Conservation (phyloP, 257 asterid genomes). For the Jasminum sambac region DNA sequence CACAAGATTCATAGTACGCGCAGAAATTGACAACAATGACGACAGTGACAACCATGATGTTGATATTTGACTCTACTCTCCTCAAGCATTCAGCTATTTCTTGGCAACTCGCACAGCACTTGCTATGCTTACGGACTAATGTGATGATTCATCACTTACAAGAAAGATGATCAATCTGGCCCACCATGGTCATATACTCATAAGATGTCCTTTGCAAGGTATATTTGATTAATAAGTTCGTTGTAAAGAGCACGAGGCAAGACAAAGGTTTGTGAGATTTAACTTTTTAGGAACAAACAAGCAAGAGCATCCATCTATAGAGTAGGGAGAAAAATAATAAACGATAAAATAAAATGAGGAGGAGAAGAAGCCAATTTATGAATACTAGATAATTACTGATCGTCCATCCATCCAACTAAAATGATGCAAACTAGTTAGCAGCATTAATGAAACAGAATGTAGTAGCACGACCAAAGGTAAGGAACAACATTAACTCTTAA, state of each 20-base stretch:
- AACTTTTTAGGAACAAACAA: neutral
- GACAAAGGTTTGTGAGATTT: neutral
- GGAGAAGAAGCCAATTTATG: neutral
- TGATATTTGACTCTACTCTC: neutral
- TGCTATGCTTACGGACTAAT: neutral
- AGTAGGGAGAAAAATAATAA: neutral
- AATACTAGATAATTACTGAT: neutral
- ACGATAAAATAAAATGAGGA: too few relatives aligned
- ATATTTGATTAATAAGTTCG: neutral
- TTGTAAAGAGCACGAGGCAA: neutral
- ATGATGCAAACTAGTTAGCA: neutral
- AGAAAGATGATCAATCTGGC: neutral
- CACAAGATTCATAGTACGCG: slow-evolving; percentile 13
- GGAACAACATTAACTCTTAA: neutral
- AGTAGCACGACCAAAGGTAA: neutral
- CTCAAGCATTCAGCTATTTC: slow-evolving; percentile 11
- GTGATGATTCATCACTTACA: neutral
- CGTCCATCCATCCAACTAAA: neutral
- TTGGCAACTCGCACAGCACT: neutral
- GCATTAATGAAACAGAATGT: neutral
- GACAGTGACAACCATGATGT: neutral
- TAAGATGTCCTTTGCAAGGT: neutral
- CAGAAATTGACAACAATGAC: neutral
- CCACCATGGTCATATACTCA: neutral
- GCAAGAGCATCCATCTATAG: neutral